Base-by-base conservation (phyloP, 768 basidiomycete species). In the Pholiota conissans region DNA sequence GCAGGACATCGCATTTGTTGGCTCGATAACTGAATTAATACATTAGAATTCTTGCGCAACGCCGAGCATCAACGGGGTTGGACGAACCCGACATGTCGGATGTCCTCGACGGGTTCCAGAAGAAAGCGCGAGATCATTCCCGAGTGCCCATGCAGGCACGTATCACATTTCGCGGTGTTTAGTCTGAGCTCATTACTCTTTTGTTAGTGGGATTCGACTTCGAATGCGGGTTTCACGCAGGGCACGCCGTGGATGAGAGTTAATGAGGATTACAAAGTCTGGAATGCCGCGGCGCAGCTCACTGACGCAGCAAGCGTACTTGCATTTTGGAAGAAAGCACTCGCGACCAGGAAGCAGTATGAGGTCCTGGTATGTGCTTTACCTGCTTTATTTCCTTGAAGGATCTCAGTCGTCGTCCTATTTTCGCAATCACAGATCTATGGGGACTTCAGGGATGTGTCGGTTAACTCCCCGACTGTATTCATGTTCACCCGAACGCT, bases 231-330 rank as follows among this genome's bases (percentile, higher is more conserved):
- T 0, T 90, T 91, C 68, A 84, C 85, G 11, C 75, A 79, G 0
- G 84, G 81, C 2, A 78, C 68, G 2, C 87, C 89, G 0, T 91
- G 88, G 89, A 90, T 90, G 87, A 76, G 86, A 24, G 81, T 87
- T 6, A 86, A 89, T 63, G 86, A 87, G 35, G 87, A 90, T 62
- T 87, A 83, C 65, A 55, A 61, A n/a, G 58, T 60, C 0, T 87
- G 84, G 79, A 90, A 89, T 61, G 86, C 75, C 14, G 74, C 63
- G 0, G 69, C 65, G 11, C 83, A 90, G 69, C 37, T 74, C 14
- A 60, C 64, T 0, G 81, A 89, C 56, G 61, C 71, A 0, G 61
- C 73, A n/a, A 87, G 84, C 63, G 84, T 87, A 2, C 74, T 74
- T 45, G 64, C 74, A 2, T 91, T 90, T 67, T 91, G 83, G 79